Base-by-base conservation (phyloP, 225 moss, liverwort and hornwort species). In the Polytrichum formosum region DNA sequence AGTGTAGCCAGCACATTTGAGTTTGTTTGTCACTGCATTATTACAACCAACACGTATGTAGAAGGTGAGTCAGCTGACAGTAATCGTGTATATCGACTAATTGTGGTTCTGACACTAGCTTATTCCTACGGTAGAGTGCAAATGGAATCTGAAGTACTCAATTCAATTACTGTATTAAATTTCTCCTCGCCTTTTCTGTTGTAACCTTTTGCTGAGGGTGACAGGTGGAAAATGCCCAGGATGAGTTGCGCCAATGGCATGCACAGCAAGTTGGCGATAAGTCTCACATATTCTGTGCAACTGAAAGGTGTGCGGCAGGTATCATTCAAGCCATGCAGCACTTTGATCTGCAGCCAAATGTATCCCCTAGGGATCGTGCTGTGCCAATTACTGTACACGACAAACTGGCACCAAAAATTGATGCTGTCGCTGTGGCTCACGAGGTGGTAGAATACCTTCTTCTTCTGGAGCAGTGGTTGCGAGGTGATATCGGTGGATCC, bases 211-310 rank as follows among this genome's bases (percentile, higher is more conserved):
- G 56, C 56, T 56, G 31, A 6, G 56, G 64, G 55, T 77, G 70
- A 27, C 73, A 89, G 88, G 88, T 91, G 7, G 84, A 82, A 61
- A 88, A 91, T 75, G 89, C 88, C 17, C 55, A 84, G 70, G 88
- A 89, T 53, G 89, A 88, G 74, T 80, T 91, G 70, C 76, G 86
- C 26, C 78, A 86, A 53, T 88, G 91, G 91, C 77, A 91, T 56
- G 78, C 73, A 58, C 75, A 91, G 69, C 79, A 75, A 67, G 80
- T 81, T 5, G 86, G 84, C 30, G 79, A 74, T 55, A 89, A 84
- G 66, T 81, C 86, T 37, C 81, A 86, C 72, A 82, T 86, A 55
- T 80, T 81, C 56, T 77, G 70, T 69, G 86, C 88, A 31, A 86
- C 80, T 37, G 79, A 86, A 58, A 77, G 82, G 55, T 91, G 88